Percentiles rank a stretch among this genome's conserved stretches.
Conservation (phyloP, 2,329 filamentous ascomycete species). For the Hypoxylon sp. region DNA sequence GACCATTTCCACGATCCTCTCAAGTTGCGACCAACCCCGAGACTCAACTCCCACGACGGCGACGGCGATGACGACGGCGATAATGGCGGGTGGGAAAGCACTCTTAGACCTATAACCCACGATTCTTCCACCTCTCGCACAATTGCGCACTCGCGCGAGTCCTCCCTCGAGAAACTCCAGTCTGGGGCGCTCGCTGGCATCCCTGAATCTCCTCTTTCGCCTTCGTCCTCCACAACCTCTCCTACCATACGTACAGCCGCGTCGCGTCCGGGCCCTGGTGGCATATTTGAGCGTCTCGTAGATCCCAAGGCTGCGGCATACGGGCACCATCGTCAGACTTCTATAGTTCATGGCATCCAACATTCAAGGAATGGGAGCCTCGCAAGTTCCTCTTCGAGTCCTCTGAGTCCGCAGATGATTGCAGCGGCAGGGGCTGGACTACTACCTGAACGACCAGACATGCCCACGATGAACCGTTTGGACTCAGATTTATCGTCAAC, state of each 20-base stretch:
- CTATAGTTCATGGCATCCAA: constrained; percentile 95
- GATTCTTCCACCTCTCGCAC: constrained; percentile 57
- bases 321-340: constrained; percentile 95
- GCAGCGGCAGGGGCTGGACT: constrained; percentile 72
- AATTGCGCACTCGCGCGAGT: constrained; percentile 67
- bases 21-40: constrained; percentile 65
- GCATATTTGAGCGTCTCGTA: constrained; percentile 64
- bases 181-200: constrained; percentile 51
- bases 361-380: constrained; percentile 92
- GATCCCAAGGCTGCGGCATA: constrained; percentile 71
- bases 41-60: constrained; percentile 64
- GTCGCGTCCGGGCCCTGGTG: constrained; percentile 57
- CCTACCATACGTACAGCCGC: constrained; percentile 57
- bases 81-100: constrained; percentile 61
- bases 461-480: constrained; percentile 61
- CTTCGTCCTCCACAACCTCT: constrained; percentile 50
- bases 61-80: constrained; percentile 54
- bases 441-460: constrained; percentile 65
- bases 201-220: constrained; percentile 50
- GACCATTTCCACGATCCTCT: constrained; percentile 66
- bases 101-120: constrained; percentile 61
- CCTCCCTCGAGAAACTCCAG: constrained; percentile 68
- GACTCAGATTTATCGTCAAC: constrained; percentile 58
- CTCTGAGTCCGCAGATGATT: constrained; percentile 88
- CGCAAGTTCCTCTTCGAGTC: constrained; percentile 79